Percentiles rank a stretch among this genome's conserved stretches.
phyloP scores from a whole-genome alignment of 148 eudicot species.

The Amaranthus palmeri region DNA sequence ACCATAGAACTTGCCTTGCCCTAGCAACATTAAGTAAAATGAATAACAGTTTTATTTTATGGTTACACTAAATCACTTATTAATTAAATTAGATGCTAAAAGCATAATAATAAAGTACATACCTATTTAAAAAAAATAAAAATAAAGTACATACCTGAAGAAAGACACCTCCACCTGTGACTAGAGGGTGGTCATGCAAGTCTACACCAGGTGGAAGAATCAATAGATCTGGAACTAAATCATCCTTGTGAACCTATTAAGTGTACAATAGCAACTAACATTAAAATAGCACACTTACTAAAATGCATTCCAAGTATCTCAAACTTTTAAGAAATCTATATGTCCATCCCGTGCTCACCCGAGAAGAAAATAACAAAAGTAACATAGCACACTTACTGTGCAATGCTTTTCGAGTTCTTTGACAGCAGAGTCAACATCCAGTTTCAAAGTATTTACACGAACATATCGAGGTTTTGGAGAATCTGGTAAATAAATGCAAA shows the following conservation, averaged over 20 bases:
- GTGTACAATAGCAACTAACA: slow-evolving; percentile 18
- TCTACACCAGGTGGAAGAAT: slow-evolving; percentile 75
- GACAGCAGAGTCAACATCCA: slow-evolving; percentile 54
- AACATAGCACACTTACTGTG: slow-evolving; percentile 36
- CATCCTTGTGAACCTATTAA: slow-evolving; percentile 72
- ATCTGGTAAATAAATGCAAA: slow-evolving; percentile 39
- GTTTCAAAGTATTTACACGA: slow-evolving; percentile 90
- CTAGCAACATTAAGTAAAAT: slow-evolving; percentile 30
- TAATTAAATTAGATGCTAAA: not conserved
- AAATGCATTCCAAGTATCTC: slow-evolving; percentile 13
- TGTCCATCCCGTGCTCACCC: not conserved
- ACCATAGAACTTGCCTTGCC: slow-evolving; percentile 98
- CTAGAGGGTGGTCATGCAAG: slow-evolving; percentile 81
- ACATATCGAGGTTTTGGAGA: slow-evolving; percentile 76
- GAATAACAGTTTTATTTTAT: not conserved
- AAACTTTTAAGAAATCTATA: not conserved
- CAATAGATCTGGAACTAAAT: slow-evolving; percentile 73
- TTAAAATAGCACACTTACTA: not conserved
- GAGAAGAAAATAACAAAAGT: not conserved
- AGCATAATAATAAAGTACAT: slow-evolving; percentile 3
- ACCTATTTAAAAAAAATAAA: no score
- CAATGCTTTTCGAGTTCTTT: slow-evolving; percentile 46
- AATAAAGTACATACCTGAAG: slow-evolving; percentile 57
- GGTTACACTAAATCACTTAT: not conserved
- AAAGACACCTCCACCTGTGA: slow-evolving; percentile 69